Evolutionary conservation across 352 stramenopile genomes (phyloP).

Genomic region (Pythium volutum): DNA sequence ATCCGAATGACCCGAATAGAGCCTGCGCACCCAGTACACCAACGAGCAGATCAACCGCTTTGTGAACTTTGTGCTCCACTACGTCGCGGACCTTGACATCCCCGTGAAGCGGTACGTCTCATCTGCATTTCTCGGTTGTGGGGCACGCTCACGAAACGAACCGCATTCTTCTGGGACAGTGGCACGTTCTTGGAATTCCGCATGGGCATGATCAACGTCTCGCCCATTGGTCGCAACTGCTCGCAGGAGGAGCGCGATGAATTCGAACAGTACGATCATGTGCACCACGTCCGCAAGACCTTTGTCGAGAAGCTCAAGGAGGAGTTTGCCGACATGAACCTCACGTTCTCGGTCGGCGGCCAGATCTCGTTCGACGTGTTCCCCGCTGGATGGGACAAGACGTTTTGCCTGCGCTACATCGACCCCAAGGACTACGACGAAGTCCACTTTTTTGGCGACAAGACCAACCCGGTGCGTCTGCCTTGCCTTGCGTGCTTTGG

Average conservation of each 20-base stretch:
- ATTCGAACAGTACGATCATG: slow-evolving; percentile 97
- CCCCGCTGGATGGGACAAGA: slow-evolving; percentile 98
- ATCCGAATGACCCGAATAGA: slow-evolving; percentile 38
- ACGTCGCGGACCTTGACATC: slow-evolving; percentile 93
- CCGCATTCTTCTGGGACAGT: slow-evolving; percentile 24
- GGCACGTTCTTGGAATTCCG: slow-evolving; percentile 99
- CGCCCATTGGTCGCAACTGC: slow-evolving; percentile 98
- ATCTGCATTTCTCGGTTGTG: background rate
- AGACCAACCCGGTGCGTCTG: slow-evolving; percentile 89
- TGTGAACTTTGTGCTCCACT: slow-evolving; percentile 96
- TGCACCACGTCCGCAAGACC: slow-evolving; percentile 90
- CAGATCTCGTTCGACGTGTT: slow-evolving; percentile 99
- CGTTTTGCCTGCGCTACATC: slow-evolving; percentile 96
- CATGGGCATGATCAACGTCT: slow-evolving; percentile 99
- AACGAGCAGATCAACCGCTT: slow-evolving; percentile 98
- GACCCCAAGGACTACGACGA: slow-evolving; percentile 95
- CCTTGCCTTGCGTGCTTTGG: too few relatives aligned
- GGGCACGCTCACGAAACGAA: background rate
- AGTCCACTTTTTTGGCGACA: slow-evolving; percentile 99
- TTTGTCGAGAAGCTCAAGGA: slow-evolving; percentile 96
- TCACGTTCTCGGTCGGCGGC: slow-evolving; percentile 98
- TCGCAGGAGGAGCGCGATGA: slow-evolving; percentile 97
- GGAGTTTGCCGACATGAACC: slow-evolving; percentile 93
- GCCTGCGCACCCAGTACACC: slow-evolving; percentile 92
- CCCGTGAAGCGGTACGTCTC: slow-evolving; percentile 91